Evolutionary conservation across 257 asterid species (phyloP).

Genomic region (Primulina tabacum): DNA sequence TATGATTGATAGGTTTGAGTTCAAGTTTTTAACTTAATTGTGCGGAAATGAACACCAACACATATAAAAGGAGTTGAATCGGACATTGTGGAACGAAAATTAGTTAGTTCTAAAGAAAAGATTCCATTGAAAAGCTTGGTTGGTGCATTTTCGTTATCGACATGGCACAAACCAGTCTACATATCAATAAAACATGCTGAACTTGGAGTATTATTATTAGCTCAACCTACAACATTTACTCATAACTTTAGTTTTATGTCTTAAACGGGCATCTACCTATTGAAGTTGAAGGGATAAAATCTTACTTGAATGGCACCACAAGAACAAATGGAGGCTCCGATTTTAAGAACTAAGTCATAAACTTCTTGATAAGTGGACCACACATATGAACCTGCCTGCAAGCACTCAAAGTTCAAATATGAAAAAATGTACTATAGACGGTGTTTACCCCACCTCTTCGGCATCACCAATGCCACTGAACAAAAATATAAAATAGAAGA

Average conservation of each 20-base stretch:
- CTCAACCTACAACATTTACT: too few relatives aligned
- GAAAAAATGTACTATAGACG: neutral
- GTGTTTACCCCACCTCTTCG: neutral
- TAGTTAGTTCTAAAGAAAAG: too few relatives aligned
- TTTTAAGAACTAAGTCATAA: slow-evolving; percentile 47
- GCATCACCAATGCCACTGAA: neutral
- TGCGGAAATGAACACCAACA: neutral
- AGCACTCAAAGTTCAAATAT: neutral
- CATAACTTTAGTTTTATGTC: too few relatives aligned
- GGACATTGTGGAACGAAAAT: neutral
- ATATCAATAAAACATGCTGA: too few relatives aligned
- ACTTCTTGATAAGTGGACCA: slow-evolving; percentile 74
- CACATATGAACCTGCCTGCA: slow-evolving; percentile 61
- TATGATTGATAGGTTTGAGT: neutral
- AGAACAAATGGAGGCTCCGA: slow-evolving; percentile 59
- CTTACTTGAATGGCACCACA: slow-evolving; percentile 57
- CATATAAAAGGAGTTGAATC: neutral
- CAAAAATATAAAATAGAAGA: neutral
- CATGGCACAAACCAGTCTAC: too few relatives aligned
- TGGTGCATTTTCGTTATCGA: too few relatives aligned
- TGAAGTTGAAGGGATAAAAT: neutral
- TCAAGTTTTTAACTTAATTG: neutral
- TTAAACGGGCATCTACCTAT: too few relatives aligned
- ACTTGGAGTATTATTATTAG: too few relatives aligned
- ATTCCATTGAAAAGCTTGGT: too few relatives aligned